Evolutionary conservation across 2,329 filamentous ascomycete genomes (phyloP).

Genomic region (Clonostachys byssicola): DNA sequence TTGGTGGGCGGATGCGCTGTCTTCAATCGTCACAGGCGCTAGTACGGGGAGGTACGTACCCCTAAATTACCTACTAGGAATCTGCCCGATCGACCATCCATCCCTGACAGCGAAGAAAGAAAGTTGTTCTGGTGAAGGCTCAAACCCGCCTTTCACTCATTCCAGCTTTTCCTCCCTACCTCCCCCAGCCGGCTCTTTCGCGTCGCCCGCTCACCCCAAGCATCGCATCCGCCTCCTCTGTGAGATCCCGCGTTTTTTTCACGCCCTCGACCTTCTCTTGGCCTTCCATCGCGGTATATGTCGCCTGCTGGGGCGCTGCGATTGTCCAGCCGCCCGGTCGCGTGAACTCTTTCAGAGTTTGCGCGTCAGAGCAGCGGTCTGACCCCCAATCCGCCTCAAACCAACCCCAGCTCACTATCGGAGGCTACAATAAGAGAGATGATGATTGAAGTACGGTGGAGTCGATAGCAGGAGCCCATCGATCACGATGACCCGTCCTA

Average conservation of each 20-base stretch:
- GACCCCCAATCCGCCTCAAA: slow-evolving; percentile 4
- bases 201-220: background rate
- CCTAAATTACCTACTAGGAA: too few relatives aligned
- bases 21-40: background rate
- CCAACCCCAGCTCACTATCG: background rate
- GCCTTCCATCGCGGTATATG: background rate
- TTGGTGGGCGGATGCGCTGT: background rate
- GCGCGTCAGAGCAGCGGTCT: slow-evolving; percentile 6
- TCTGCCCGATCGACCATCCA: too few relatives aligned
- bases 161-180: too few relatives aligned
- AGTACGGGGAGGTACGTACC: too few relatives aligned
- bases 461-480: slow-evolving; percentile 43
- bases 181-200: too few relatives aligned
- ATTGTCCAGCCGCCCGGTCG: slow-evolving; percentile 23
- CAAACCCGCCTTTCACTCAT: too few relatives aligned
- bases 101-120: too few relatives aligned
- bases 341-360: slow-evolving; percentile 26
- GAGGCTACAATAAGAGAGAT: slow-evolving; percentile 32
- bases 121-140: too few relatives aligned
- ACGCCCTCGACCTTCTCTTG: background rate
- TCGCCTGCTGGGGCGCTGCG: slow-evolving; percentile 11
- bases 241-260: background rate
- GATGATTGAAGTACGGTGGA: slow-evolving; percentile 52
- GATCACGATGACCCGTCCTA: slow-evolving; percentile 73
- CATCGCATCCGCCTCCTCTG: background rate